Evolutionary conservation across 306 rosid genomes (phyloP).

Genomic region (Casuarina equisetifolia): DNA sequence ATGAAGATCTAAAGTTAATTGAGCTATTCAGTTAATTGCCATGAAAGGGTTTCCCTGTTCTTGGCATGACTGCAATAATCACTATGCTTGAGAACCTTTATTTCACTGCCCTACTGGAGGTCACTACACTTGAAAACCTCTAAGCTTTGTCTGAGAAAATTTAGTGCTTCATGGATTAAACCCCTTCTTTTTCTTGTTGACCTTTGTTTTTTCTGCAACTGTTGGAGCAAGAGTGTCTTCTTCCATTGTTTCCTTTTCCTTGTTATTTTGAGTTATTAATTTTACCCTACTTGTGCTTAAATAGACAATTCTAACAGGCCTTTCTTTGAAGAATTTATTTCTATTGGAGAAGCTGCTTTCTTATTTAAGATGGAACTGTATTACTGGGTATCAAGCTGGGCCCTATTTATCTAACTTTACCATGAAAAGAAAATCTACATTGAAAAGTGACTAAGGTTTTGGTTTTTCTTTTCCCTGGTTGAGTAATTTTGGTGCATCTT

Average conservation of each 20-base stretch:
- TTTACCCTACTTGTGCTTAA: background rate
- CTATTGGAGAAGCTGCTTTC: background rate
- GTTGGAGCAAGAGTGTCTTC: background rate
- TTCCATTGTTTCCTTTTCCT: background rate
- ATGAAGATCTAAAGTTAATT: background rate
- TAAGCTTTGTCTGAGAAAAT: background rate
- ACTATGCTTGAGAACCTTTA: background rate
- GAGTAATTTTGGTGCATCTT: background rate
- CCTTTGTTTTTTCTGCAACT: background rate
- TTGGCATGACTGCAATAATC: background rate
- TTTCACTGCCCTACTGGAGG: background rate
- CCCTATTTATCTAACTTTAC: background rate
- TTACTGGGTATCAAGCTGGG: background rate
- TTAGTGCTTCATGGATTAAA: background rate
- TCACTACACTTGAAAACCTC: background rate
- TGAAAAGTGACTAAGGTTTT: background rate
- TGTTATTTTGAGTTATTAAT: background rate
- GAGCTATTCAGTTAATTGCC: background rate
- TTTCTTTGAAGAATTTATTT: background rate
- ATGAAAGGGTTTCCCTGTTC: background rate
- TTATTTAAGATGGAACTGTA: background rate
- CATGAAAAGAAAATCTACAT: background rate
- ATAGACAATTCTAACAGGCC: background rate
- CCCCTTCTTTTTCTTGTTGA: background rate
- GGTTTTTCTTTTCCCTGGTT: background rate